Evolutionary conservation across 2,329 filamentous ascomycete species (phyloP).

Genomic region (Coniochaeta sp.): DNA sequence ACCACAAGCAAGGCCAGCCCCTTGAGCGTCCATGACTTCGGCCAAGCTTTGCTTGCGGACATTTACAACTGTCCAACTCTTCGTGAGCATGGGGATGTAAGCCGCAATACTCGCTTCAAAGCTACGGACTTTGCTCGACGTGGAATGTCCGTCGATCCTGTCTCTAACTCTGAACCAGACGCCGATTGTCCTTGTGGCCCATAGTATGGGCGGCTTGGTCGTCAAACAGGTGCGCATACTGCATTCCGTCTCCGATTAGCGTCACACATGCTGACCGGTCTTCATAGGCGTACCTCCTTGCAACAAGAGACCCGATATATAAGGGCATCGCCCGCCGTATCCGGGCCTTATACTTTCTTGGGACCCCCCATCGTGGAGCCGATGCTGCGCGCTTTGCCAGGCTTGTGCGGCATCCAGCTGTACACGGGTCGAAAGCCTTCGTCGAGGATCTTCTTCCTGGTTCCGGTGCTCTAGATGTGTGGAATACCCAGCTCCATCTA

Average conservation of each 20-base stretch:
- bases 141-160: background rate
- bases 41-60: slow-evolving; percentile 12
- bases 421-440: slow-evolving; percentile 13
- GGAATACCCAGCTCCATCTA: background rate
- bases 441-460: slow-evolving; percentile 17
- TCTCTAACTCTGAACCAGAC: slow-evolving; percentile 5
- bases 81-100: slow-evolving; percentile 10
- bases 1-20: slow-evolving; percentile 6
- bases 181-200: slow-evolving; percentile 14
- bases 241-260: background rate
- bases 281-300: slow-evolving; percentile 12
- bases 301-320: slow-evolving; percentile 11
- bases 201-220: slow-evolving; percentile 18
- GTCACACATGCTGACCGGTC: background rate
- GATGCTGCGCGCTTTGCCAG: slow-evolving; percentile 8
- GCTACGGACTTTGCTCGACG: no score
- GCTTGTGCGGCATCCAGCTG: background rate
- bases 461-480: background rate
- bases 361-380: slow-evolving; percentile 19
- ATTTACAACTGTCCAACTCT: slow-evolving; percentile 13
- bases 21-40: slow-evolving; percentile 15
- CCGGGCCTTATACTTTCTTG: slow-evolving; percentile 21
- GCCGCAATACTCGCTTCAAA: no score
- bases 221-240: slow-evolving; percentile 11
- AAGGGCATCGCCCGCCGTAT: slow-evolving; percentile 15